phyloP scores from a whole-genome alignment of 768 basidiomycete genomes.

The Sporobolomyces pararoseus region DNA sequence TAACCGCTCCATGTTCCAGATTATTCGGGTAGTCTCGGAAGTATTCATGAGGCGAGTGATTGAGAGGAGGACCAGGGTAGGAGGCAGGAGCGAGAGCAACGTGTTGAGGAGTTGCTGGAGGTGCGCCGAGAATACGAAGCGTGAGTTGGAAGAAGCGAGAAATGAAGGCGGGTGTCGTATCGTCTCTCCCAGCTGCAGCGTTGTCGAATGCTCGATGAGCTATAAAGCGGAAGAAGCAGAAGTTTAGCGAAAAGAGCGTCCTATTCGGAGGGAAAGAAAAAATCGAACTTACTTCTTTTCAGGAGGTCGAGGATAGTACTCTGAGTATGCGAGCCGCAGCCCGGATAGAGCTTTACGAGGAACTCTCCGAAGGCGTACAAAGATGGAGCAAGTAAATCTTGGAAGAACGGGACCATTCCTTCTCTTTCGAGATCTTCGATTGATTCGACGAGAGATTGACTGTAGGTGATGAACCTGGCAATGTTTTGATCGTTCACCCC shows the following conservation, averaged over 20 bases:
- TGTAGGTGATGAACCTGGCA: conserved; percentile 8
- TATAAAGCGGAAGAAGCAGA: background rate
- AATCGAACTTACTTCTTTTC: conserved; percentile 13
- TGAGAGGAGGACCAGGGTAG: background rate
- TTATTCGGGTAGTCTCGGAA: background rate
- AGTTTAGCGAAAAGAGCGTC: background rate
- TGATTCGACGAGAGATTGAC: conserved; percentile 2
- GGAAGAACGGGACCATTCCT: conserved; percentile 19
- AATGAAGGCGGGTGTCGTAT: conserved; percentile 33
- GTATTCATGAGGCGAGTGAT: background rate
- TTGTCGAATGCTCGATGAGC: conserved; percentile 34
- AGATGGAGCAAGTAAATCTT: conserved; percentile 15
- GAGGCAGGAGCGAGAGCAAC: background rate
- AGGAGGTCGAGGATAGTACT: conserved; percentile 11
- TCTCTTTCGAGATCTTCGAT: conserved; percentile 15
- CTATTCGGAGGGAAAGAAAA: background rate
- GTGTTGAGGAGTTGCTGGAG: background rate
- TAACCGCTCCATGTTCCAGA: background rate
- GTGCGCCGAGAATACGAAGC: conserved; percentile 25
- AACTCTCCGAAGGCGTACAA: conserved; percentile 22
- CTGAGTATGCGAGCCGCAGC: conserved; percentile 1
- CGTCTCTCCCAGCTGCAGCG: conserved; percentile 11
- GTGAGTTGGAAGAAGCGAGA: conserved; percentile 36
- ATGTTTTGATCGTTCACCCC: conserved; percentile 22
- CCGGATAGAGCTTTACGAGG: conserved; percentile 15